These are phyloP conservation scores for Euptelea pleiosperma DNA, from an alignment of 164 flowering plant species.

Conservation along the genomic window DNA sequence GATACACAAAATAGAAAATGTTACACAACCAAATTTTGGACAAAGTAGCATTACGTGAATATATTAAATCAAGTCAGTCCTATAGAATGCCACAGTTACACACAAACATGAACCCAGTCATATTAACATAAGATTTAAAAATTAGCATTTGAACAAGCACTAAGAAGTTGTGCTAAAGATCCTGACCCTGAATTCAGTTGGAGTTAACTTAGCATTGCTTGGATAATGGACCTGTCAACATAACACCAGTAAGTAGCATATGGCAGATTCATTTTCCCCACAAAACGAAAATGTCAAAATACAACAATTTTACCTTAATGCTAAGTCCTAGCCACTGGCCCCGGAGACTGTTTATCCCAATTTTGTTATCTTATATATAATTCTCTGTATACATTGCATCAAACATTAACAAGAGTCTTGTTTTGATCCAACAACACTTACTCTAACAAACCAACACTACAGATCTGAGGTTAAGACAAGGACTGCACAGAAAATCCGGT, in stretches of 20 bases:
- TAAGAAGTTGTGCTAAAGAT: constrained; percentile 10
- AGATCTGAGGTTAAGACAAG: constrained; percentile 24
- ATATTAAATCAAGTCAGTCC: not conserved
- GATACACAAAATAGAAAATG: too few species aligned
- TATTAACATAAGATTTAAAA: not conserved
- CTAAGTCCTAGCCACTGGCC: constrained; percentile 81
- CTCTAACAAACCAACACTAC: constrained; percentile 17
- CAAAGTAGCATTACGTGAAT: too few species aligned
- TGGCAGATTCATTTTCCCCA: not conserved
- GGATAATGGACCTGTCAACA: constrained; percentile 81
- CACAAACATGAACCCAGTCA: not conserved
- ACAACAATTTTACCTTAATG: constrained; percentile 49
- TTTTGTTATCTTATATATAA: too few species aligned
- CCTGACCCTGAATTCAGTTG: constrained; percentile 56
- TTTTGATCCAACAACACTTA: too few species aligned
- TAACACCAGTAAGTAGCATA: constrained; percentile 3
- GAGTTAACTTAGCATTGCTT: constrained; percentile 42
- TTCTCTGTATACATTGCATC: too few species aligned
- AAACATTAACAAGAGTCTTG: too few species aligned
- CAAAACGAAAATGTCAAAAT: not conserved
- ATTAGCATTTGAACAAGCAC: not conserved
- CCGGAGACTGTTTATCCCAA: constrained; percentile 72
- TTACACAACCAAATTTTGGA: too few species aligned
- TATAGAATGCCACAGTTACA: not conserved
- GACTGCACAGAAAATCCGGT: constrained; percentile 18